These are phyloP conservation scores for Colletotrichum tofieldiae DNA, from an alignment of 2,329 filamentous ascomycete species.

Conservation along the genomic window DNA sequence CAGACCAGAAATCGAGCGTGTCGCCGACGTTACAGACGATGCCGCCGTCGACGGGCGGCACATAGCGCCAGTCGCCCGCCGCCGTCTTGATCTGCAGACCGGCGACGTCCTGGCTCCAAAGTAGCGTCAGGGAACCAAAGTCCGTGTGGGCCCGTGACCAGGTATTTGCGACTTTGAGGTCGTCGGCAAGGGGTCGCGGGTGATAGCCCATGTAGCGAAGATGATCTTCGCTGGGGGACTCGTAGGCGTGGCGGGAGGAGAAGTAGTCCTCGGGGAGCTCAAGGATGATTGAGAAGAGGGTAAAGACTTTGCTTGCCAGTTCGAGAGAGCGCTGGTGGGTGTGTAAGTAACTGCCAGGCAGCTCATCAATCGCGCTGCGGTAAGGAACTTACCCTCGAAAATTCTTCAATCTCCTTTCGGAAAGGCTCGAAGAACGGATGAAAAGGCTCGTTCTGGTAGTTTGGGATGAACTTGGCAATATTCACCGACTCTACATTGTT, in stretches of 20 bases:
- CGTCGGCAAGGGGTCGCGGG: slow-evolving; percentile 59
- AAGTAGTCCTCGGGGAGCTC: slow-evolving; percentile 69
- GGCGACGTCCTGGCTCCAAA: slow-evolving; percentile 69
- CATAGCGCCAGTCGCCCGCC: slow-evolving; percentile 60
- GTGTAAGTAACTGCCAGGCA: slow-evolving; percentile 42
- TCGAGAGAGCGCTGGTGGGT: slow-evolving; percentile 49
- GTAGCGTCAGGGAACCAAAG: slow-evolving; percentile 66
- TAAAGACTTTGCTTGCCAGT: slow-evolving; percentile 48
- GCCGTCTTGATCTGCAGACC: slow-evolving; percentile 64
- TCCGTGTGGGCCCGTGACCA: slow-evolving; percentile 62
- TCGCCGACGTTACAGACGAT: slow-evolving; percentile 62
- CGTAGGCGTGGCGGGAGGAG: slow-evolving; percentile 66
- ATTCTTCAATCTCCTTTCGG: slow-evolving; percentile 64
- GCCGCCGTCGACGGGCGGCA: slow-evolving; percentile 59
- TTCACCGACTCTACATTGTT: slow-evolving; percentile 71
- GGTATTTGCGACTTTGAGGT: slow-evolving; percentile 48
- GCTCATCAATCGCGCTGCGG: neutral
- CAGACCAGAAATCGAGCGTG: slow-evolving; percentile 51
- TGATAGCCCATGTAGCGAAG: slow-evolving; percentile 71
- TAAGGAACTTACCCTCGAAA: slow-evolving; percentile 58
- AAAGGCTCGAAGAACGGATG: slow-evolving; percentile 57
- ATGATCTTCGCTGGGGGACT: slow-evolving; percentile 67
- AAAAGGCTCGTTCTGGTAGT: slow-evolving; percentile 55
- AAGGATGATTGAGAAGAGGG: slow-evolving; percentile 62
- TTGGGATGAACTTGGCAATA: slow-evolving; percentile 65